Base-by-base conservation (phyloP, 306 rosid species). In the Alnus glutinosa region DNA sequence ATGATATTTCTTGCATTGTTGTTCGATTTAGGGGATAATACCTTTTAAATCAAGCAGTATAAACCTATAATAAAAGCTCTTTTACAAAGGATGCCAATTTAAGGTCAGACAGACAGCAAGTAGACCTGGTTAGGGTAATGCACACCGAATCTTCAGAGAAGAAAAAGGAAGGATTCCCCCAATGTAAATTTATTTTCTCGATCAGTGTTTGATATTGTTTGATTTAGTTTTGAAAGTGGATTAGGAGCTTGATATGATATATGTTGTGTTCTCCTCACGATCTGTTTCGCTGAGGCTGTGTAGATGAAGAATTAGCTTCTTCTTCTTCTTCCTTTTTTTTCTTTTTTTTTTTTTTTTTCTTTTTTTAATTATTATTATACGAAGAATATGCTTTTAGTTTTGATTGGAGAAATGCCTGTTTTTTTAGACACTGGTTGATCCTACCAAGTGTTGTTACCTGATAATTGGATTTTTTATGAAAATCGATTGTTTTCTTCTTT, bases 1-100 rank as follows among this genome's bases (percentile, higher is more conserved):
- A 94, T 77, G 98, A 94, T 64, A 94, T 94, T 78, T 92, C 97
- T 37, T 92, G 98, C 46, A 77, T 92, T 77, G 94, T 94, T 78
- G 97, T 94, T 85, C 89, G 89, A 71, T 85, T 92, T 80, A 89
- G 90, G 79, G 81, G 85, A 74, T 82, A 75, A 67, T 77, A 81
- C 79, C 58, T 81, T 79, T 54, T 11, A 59, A 71, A 73, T 36
- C 10, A 52, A 73, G 89, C 78, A 61, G 78, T 78, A 81, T 82
- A 85, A 86, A 86, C 70, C 75, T 74, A 79, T 28, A 87, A 89
- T 81, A 70, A 83, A 75, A 84, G 81, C 78, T 81, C 68, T 83
- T 51, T 78, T 76, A 72, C 42, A 67, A 34, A 79, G 66, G 73
- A 75, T 82, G 84, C 63, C 76, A 76, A 71, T 75, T 77, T 75